Evolutionary conservation across 2,329 filamentous ascomycete species (phyloP).

Genomic region (Xylariomycetidae sp.): DNA sequence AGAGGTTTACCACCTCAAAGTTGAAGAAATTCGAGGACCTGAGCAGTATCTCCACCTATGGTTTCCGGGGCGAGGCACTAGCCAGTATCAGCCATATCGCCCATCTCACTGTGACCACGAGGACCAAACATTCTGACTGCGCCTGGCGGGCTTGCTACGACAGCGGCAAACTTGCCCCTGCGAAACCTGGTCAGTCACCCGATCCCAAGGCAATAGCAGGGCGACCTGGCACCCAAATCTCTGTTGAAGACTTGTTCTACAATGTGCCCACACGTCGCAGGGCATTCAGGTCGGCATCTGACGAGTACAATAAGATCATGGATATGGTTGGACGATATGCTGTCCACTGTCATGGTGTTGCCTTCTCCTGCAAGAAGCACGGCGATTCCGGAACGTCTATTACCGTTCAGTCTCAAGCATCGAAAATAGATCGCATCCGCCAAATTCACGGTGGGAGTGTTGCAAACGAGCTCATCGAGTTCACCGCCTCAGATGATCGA

Average conservation of each 20-base stretch:
- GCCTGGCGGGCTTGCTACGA: constrained; percentile 89
- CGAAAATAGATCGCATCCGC: constrained; percentile 75
- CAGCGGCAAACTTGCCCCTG: constrained; percentile 72
- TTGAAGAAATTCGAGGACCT: constrained; percentile 91
- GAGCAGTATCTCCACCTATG: constrained; percentile 85
- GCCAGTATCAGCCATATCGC: constrained; percentile 98
- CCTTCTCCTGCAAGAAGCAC: constrained; percentile 95
- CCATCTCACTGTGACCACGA: constrained; percentile 91
- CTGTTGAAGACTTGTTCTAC: constrained; percentile 95
- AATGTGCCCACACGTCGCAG: constrained; percentile 84
- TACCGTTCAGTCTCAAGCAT: constrained; percentile 70
- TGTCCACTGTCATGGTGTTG: constrained; percentile 84
- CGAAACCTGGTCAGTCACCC: constrained; percentile 81
- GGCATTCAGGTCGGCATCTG: constrained; percentile 85
- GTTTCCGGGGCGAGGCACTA: constrained; percentile 93
- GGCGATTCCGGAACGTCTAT: constrained; percentile 82
- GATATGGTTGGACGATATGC: constrained; percentile 93
- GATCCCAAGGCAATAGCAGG: constrained; percentile 88
- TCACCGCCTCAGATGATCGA: constrained; percentile 65
- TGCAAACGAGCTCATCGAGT: constrained; percentile 81
- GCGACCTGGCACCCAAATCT: constrained; percentile 87
- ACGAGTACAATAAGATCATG: constrained; percentile 97
- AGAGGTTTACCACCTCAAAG: constrained; percentile 96
- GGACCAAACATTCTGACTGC: constrained; percentile 79
- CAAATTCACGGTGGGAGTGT: constrained; percentile 82